These are phyloP conservation scores for Amyloporia xantha DNA, from an alignment of 768 basidiomycete species.

Conservation along the genomic window DNA sequence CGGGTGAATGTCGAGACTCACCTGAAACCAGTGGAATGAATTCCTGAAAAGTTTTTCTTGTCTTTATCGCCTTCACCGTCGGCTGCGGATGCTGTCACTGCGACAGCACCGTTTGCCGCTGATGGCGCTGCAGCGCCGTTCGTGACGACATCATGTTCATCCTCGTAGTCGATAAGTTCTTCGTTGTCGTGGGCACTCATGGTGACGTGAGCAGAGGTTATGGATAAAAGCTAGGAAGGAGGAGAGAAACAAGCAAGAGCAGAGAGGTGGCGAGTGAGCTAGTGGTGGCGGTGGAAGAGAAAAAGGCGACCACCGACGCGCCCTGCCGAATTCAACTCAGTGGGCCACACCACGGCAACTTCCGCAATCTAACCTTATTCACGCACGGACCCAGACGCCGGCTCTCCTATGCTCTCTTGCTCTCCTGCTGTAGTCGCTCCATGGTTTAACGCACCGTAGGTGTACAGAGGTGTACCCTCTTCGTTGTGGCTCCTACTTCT, in stretches of 20 bases:
- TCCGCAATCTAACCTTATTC: not conserved
- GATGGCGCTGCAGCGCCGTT: slow-evolving; percentile 43
- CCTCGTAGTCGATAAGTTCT: slow-evolving; percentile 93
- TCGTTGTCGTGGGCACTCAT: slow-evolving; percentile 87
- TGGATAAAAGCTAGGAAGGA: not conserved
- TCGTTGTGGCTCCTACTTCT: no score
- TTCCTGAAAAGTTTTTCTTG: slow-evolving; percentile 98
- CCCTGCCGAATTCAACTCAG: slow-evolving; percentile 1
- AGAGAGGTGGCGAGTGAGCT: not conserved
- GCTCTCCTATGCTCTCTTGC: no score
- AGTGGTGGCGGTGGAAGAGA: slow-evolving; percentile 6
- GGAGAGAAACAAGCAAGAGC: not conserved
- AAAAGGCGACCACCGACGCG: slow-evolving; percentile 7
- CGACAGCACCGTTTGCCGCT: slow-evolving; percentile 41
- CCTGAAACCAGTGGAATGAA: slow-evolving; percentile 99
- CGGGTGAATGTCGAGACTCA: slow-evolving; percentile 31
- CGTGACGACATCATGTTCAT: slow-evolving; percentile 74
- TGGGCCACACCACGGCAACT: not conserved
- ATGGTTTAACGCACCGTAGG: no score
- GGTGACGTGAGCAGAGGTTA: slow-evolving; percentile 7
- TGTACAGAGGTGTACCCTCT: no score
- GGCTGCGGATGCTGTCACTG: slow-evolving; percentile 43
- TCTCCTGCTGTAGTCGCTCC: no score
- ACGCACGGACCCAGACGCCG: slow-evolving; percentile 1
- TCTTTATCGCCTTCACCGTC: slow-evolving; percentile 60